phyloP scores from a whole-genome alignment of 495 filamentous ascomycete genomes.

The Aspergillus bridgeri region DNA sequence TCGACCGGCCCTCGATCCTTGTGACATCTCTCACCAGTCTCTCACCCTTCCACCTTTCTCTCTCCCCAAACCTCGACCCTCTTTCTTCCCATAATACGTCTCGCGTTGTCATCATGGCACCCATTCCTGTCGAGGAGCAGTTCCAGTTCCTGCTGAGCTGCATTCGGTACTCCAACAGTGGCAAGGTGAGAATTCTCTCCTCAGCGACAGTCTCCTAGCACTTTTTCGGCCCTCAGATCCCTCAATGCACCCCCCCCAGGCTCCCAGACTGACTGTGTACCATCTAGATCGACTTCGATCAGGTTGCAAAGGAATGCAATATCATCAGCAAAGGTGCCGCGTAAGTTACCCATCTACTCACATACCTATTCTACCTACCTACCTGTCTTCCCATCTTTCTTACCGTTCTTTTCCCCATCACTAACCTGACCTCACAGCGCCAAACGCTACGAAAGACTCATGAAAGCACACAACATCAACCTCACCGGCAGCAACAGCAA shows the following conservation, averaged over 20 bases:
- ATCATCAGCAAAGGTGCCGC: conserved; percentile 64
- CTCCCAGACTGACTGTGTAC: neutral
- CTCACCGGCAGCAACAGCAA: neutral
- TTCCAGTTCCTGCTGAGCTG: conserved; percentile 63
- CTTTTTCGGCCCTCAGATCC: too few relatives aligned
- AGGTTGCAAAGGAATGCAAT: conserved; percentile 59
- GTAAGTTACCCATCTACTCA: too few relatives aligned
- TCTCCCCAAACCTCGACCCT: neutral
- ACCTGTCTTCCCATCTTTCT: too few relatives aligned
- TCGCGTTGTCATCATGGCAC: conserved; percentile 49
- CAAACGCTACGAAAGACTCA: conserved; percentile 62
- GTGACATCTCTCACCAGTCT: neutral
- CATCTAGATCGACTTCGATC: conserved; percentile 54
- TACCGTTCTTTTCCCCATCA: too few relatives aligned
- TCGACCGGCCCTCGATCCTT: neutral
- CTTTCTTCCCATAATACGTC: too few relatives aligned
- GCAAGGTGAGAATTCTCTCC: conserved; percentile 44
- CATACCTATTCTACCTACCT: too few relatives aligned
- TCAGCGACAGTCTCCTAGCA: neutral
- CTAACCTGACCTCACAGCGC: conserved; percentile 50
- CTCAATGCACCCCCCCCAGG: too few relatives aligned
- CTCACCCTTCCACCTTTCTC: neutral
- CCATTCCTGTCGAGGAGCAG: conserved; percentile 49
- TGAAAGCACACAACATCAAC: conserved; percentile 46
- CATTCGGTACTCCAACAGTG: conserved; percentile 53